Base-by-base conservation (phyloP, 2,329 filamentous ascomycete genomes). In the Sphaerulina populicola region DNA sequence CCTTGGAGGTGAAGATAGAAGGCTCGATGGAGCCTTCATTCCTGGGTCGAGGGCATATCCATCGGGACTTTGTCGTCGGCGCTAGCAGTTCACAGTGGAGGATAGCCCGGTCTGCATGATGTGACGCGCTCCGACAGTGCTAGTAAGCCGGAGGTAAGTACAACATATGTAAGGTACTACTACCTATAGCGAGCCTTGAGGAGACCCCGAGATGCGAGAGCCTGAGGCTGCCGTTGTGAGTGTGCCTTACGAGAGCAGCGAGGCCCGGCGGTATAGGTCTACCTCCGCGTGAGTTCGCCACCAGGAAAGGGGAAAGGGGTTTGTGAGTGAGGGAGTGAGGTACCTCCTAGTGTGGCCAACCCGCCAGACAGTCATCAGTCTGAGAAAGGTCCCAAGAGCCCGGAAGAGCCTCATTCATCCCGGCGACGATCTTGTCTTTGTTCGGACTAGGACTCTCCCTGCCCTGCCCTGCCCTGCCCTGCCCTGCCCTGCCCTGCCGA, bases 1-100 rank as follows among this genome's bases (percentile, higher is more conserved):
- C 53, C 31, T 52, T 59, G 15, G 58, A 49, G 21, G 57, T 55
- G 49, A 57, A 57, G 44, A 60, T 54, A 33, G 54, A 56, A 33
- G 51, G 53, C 23, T 52, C 45, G 42, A 15, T 46, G 43, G 52
- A 46, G 44, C 51, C 47, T 51, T 57, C 57, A 59, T 59, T 51
- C 55, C 53, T 47, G 31, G 48, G 35, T 31, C 42, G 47, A 49
- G 35, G 37, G 36, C 50, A 51, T 53, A 35, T 44, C 23, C 51
- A 35, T 44, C 23, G 41, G 41, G 10, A 35, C 10, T 7, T n/a
- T 35, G 31, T 39, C 37, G 37, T 21, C 11, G 18, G 18, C 39
- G 39, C 39, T 41, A 41, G 39, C 39, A 41, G 23, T 27, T 27
- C 23, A 27, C 23, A 7, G 23, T 27, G 23, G 23, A 27, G 23